A percentile compares a stretch with the other conserved stretches of the same genome.
phyloP scores from a whole-genome alignment of 73 alveolate species.

The Uronychia setigera region DNA sequence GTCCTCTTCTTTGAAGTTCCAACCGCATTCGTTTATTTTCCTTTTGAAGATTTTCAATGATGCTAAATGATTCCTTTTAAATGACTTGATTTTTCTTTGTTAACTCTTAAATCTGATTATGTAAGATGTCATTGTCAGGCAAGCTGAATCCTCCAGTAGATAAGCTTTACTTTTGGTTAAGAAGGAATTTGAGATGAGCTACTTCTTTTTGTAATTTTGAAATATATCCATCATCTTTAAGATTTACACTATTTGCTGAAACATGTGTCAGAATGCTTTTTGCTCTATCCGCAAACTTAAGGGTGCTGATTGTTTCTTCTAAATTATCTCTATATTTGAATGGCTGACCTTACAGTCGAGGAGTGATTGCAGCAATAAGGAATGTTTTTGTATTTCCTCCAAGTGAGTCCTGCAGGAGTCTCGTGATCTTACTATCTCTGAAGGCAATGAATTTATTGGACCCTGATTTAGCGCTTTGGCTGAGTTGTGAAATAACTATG shows the following conservation, averaged over 20 bases:
- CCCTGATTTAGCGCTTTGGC: slow-evolving; percentile 19
- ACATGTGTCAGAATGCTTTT: slow-evolving; percentile 52
- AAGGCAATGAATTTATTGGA: slow-evolving; percentile 40
- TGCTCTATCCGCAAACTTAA: slow-evolving; percentile 82
- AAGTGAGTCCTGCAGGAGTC: slow-evolving; percentile 74
- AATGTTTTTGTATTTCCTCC: slow-evolving; percentile 83
- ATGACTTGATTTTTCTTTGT: slow-evolving; percentile 76
- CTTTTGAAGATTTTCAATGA: not conserved
- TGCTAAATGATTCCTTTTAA: not conserved
- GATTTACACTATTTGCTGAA: slow-evolving; percentile 59
- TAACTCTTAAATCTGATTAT: slow-evolving; percentile 37
- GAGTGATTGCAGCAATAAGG: slow-evolving; percentile 76
- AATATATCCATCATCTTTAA: slow-evolving; percentile 79
- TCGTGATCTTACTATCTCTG: slow-evolving; percentile 72
- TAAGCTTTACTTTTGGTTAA: slow-evolving; percentile 74
- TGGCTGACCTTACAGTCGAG: slow-evolving; percentile 30
- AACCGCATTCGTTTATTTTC: not conserved
- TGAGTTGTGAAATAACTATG: slow-evolving; percentile 58
- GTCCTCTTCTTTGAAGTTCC: not conserved
- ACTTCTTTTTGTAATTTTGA: slow-evolving; percentile 80
- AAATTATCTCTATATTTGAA: slow-evolving; percentile 39
- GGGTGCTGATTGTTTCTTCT: slow-evolving; percentile 54
- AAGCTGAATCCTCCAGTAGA: no score
- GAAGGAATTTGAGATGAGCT: slow-evolving; percentile 66
- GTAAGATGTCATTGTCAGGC: slow-evolving; percentile 44